Conservation (phyloP, 495 filamentous ascomycete genomes). For the Penicillium coprophilum region DNA sequence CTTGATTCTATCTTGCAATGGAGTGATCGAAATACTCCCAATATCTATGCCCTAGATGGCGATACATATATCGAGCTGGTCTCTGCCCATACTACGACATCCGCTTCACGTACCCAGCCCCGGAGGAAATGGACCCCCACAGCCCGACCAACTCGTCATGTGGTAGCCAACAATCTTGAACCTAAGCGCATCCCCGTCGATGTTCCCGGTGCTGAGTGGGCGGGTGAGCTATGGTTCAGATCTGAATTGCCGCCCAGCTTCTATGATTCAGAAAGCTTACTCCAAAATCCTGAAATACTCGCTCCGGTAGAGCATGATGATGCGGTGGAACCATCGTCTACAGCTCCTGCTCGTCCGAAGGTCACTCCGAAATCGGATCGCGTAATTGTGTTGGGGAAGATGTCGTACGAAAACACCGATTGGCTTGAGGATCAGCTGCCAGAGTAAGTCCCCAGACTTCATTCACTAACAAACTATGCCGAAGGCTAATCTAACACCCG, state of each 20-base stretch:
- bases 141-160: constrained; percentile 12
- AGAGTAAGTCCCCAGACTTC: constrained; percentile 29
- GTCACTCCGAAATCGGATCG: constrained; percentile 28
- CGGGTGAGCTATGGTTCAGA: constrained; percentile 9
- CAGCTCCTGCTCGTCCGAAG: constrained; percentile 16
- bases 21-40: constrained; percentile 1
- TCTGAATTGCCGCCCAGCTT: not conserved
- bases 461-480: not conserved
- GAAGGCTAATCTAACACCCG: not conserved
- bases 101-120: not conserved
- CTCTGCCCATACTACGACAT: constrained; percentile 12
- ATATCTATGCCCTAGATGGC: constrained; percentile 11
- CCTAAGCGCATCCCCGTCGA: constrained; percentile 23
- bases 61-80: constrained; percentile 32
- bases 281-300: not conserved
- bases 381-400: constrained; percentile 41
- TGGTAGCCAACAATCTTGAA: constrained; percentile 6
- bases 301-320: not conserved
- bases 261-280: not conserved
- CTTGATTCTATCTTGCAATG: constrained; percentile 22
- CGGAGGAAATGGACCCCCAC: constrained; percentile 11
- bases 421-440: constrained; percentile 43
- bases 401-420: constrained; percentile 38
- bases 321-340: constrained; percentile 10
- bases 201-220: constrained; percentile 19